Conservation (phyloP, 176 grass and related monocot genomes). For the Avena eriantha region DNA sequence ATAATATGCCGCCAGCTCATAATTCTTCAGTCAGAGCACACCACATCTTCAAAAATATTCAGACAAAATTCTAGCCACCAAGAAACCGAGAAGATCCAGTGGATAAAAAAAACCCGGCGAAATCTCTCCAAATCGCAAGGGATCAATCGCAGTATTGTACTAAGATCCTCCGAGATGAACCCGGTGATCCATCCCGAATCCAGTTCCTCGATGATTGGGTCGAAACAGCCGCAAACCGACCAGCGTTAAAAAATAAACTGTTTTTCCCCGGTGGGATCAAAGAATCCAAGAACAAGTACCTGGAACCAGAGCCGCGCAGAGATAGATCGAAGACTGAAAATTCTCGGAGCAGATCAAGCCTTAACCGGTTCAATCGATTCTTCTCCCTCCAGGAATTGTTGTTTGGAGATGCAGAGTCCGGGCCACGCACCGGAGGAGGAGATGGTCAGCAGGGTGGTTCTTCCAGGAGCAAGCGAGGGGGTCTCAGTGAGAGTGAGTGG, state of each 20-base stretch:
- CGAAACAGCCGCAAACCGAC: background rate
- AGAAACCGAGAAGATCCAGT: conserved; percentile 31
- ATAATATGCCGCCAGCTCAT: background rate
- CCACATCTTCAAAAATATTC: background rate
- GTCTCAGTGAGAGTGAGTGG: conserved; percentile 19
- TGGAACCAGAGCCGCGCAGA: conserved; percentile 10
- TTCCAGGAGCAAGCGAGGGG: conserved; percentile 14
- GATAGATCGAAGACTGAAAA: conserved; percentile 33
- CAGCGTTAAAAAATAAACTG: background rate
- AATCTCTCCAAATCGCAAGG: conserved; percentile 26
- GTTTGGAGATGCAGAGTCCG: background rate
- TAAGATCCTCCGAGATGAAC: conserved; percentile 18
- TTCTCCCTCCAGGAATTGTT: background rate
- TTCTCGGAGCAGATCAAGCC: conserved; percentile 44
- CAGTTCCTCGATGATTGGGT: conserved; percentile 14
- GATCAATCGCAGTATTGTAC: conserved; percentile 31
- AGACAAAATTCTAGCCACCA: background rate
- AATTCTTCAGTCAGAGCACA: conserved; percentile 11
- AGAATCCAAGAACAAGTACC: conserved; percentile 46
- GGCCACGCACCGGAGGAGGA: background rate
- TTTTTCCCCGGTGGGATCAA: conserved; percentile 11
- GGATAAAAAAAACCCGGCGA: background rate
- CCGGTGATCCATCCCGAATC: conserved; percentile 17
- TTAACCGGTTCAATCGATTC: background rate
- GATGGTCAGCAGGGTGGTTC: conserved; percentile 33